phyloP scores from a whole-genome alignment of 345 rosid species.

The Ailanthus altissimus region DNA sequence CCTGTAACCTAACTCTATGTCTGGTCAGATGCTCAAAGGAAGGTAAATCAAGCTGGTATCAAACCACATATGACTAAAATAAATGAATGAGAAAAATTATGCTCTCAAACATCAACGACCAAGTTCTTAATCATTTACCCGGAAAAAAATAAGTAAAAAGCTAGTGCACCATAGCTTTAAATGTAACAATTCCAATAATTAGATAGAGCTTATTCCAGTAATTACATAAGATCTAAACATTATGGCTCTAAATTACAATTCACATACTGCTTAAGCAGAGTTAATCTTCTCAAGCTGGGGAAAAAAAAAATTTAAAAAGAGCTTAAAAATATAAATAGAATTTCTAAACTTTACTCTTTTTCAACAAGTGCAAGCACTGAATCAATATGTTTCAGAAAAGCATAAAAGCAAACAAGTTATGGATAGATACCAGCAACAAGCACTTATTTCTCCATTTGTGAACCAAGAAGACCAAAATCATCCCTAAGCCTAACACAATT shows the following conservation, averaged over 20 bases:
- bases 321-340: background rate
- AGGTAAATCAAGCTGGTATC: background rate
- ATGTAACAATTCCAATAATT: background rate
- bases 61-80: background rate
- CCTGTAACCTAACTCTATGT: background rate
- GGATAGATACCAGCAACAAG: background rate
- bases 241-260: background rate
- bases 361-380: background rate
- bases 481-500: background rate
- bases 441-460: background rate
- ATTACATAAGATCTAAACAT: background rate
- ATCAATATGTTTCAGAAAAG: background rate
- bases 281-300: background rate
- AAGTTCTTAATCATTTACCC: background rate
- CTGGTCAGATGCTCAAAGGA: background rate
- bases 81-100: background rate
- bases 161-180: background rate
- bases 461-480: background rate
- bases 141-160: background rate
- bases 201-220: background rate
- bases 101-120: background rate
- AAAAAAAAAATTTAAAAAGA: no score
- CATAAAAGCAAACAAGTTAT: background rate
- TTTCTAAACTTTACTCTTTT: background rate
- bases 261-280: background rate